phyloP scores from a whole-genome alignment of 306 rosid species.

The Prunus campanulata region DNA sequence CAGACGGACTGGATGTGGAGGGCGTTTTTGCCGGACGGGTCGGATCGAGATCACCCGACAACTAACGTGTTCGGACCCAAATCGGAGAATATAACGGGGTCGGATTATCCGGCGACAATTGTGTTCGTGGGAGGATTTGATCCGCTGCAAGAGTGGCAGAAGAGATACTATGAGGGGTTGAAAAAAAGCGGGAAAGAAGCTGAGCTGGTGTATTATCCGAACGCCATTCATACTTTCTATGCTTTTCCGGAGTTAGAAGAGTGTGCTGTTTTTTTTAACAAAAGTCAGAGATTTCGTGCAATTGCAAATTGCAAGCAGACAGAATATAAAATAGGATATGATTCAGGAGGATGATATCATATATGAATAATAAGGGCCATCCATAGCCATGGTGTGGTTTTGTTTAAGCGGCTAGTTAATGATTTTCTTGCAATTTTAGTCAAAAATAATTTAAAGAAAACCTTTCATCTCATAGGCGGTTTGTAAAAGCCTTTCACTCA shows the following conservation, averaged over 20 bases:
- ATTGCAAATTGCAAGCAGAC: background rate
- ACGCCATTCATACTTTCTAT: slow-evolving; percentile 24
- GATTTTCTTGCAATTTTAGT: no score
- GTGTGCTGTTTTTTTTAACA: background rate
- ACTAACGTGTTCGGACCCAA: slow-evolving; percentile 28
- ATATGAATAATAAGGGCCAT: no score
- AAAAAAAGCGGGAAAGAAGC: slow-evolving; percentile 24
- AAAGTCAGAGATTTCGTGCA: slow-evolving; percentile 16
- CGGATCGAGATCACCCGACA: slow-evolving; percentile 22
- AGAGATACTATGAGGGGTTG: slow-evolving; percentile 25
- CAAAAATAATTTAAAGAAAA: no score
- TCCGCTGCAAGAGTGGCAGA: slow-evolving; percentile 28
- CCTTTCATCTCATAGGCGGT: no score
- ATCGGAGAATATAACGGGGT: slow-evolving; percentile 13
- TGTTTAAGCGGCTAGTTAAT: no score
- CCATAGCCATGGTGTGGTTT: no score
- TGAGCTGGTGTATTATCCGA: slow-evolving; percentile 19
- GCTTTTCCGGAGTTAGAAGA: background rate
- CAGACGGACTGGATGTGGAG: slow-evolving; percentile 28
- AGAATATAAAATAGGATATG: no score
- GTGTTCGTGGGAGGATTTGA: slow-evolving; percentile 26
- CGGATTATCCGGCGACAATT: slow-evolving; percentile 23
- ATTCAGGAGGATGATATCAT: no score
- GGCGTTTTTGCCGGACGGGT: slow-evolving; percentile 26
- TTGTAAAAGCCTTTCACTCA: no score